Evolutionary conservation across 164 flowering plant species (phyloP), one percentile per base, ranked within the genome.

Genomic region (Pachysandra terminalis): DNA sequence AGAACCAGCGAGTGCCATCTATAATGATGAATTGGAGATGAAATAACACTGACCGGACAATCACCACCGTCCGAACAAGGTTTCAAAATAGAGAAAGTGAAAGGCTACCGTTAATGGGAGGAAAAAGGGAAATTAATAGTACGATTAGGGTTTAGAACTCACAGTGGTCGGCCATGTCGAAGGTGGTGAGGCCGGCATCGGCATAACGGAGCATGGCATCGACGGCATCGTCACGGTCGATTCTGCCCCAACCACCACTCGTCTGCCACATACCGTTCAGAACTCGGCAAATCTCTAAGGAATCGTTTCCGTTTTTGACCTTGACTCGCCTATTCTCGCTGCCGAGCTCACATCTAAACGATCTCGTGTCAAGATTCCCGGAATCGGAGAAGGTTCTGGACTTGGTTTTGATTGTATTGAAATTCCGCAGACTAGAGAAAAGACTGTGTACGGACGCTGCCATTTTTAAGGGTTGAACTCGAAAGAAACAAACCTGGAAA

Each of bases 241-340:
- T 91, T 62, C 81, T 69, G 5, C 98, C 98, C 97, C 97, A 90
- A 1, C 96, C 97, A 19, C 96, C 98, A 59, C 97, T 91, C 5
- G 96, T 88, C 80, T 94, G 98, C 98, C 98, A 94, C 97, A 94
- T 87, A 17, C 96, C 98, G 63, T 94, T 94, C 40, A 91, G 71
- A 14, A 93, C 86, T 70, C 95, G 66, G 78, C 95, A 88, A 48
- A 93, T 90, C 56, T 85, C 90, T 58, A 94, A 71, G 56, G 91
- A 88, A 72, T 94, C 98, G 61, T 77, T 74, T 28, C 96, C 95
- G 68, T 82, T 88, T 79, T 74, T 85, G 79, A 90, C 71, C 49
- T 71, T 79, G 52, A 78, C 81, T 61, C 69, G 77, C 71, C 74
- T 76, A 16, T 37, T 66, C 65, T 23, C 80, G 22, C 9, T 51